A percentile compares a stretch with the other conserved stretches of the same genome.
Evolutionary conservation across 768 basidiomycete species (phyloP).

Genomic region (Lactifluus volemus): DNA sequence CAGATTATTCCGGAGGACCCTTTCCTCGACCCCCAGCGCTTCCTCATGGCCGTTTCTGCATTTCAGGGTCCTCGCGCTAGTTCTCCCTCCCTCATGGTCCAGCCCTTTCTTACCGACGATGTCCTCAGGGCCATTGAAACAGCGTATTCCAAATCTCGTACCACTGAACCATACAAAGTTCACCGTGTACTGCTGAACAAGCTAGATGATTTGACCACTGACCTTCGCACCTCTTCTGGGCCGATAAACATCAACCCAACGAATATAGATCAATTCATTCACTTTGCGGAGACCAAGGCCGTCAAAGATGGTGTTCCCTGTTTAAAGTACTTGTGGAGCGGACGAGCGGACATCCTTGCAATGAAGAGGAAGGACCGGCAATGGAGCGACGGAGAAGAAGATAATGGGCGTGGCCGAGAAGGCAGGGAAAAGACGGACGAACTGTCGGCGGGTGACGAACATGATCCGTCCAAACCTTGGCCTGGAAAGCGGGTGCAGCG

Average conservation of each 20-base stretch:
- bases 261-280: constrained; percentile 47
- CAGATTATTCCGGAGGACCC: constrained; percentile 62
- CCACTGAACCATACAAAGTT: constrained; percentile 49
- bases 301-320: constrained; percentile 29
- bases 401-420: constrained; percentile 30
- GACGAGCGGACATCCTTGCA: constrained; percentile 26
- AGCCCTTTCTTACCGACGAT: constrained; percentile 34
- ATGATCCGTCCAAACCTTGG: constrained; percentile 26
- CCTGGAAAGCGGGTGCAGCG: constrained; percentile 32
- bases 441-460: constrained; percentile 23
- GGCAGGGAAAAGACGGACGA: constrained; percentile 24
- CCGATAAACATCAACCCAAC: constrained; percentile 24
- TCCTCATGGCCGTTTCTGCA: constrained; percentile 39
- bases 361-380: constrained; percentile 30
- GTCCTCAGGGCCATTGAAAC: constrained; percentile 39
- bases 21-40: constrained; percentile 58
- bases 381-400: constrained; percentile 31
- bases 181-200: constrained; percentile 54
- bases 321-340: constrained; percentile 30
- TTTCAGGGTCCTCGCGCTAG: constrained; percentile 22
- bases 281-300: constrained; percentile 29
- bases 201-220: constrained; percentile 43
- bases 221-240: constrained; percentile 26
- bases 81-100: constrained; percentile 4
- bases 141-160: constrained; percentile 39